Conservation (phyloP, 768 basidiomycete species). For the Russula vinacea region DNA sequence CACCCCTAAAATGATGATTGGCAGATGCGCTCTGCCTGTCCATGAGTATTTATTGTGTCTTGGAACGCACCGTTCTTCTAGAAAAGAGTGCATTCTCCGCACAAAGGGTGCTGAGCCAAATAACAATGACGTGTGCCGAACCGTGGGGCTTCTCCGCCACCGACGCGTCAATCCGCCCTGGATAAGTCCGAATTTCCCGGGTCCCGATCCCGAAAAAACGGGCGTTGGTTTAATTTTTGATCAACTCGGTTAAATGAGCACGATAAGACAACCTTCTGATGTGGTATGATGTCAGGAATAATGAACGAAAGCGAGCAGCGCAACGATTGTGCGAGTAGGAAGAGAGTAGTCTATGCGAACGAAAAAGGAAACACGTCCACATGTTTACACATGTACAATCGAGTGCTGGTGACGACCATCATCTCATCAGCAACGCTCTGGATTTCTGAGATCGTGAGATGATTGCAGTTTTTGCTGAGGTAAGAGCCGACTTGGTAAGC, state of each 20-base stretch:
- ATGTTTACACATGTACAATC: constrained; percentile 6
- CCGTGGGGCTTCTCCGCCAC: constrained; percentile 7
- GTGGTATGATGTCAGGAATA: constrained; percentile 11
- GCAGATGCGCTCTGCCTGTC: neutral
- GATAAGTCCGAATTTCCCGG: constrained; percentile 7
- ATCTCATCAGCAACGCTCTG: neutral
- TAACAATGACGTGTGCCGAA: constrained; percentile 16
- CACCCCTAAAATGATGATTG: constrained; percentile 15
- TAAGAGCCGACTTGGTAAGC: constrained; percentile 17
- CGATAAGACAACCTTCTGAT: neutral
- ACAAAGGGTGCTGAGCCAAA: constrained; percentile 12
- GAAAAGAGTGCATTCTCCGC: neutral
- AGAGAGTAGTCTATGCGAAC: neutral
- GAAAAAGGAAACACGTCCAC: constrained; percentile 2
- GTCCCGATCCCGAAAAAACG: constrained; percentile 3
- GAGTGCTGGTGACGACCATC: neutral
- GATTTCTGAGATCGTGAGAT: constrained; percentile 11
- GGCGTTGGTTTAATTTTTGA: neutral
- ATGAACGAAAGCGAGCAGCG: neutral
- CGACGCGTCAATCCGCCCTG: neutral
- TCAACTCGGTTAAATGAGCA: neutral
- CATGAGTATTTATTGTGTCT: constrained; percentile 10
- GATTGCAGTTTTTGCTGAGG: constrained; percentile 8
- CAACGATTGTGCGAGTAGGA: neutral
- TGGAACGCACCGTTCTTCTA: constrained; percentile 13